Conservation (phyloP, 768 basidiomycete species). For the Leucosporidium scottii region DNA sequence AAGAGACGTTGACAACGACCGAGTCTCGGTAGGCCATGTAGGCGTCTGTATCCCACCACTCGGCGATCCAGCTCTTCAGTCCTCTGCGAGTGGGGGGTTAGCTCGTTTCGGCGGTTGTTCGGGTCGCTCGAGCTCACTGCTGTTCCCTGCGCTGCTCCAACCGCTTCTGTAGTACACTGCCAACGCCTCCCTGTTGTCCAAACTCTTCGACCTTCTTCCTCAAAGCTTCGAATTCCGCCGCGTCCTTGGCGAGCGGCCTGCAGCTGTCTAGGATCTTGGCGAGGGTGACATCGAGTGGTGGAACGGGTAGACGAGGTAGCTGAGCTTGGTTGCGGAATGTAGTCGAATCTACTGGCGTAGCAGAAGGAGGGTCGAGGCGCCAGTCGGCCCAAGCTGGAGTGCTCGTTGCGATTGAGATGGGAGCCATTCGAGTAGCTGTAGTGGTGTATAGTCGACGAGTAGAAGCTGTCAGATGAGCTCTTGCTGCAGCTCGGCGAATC, state of each 20-base stretch:
- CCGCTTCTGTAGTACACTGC: slow-evolving; percentile 63
- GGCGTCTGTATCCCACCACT: slow-evolving; percentile 95
- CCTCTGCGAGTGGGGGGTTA: slow-evolving; percentile 7
- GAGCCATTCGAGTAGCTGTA: not conserved
- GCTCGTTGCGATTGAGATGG: not conserved
- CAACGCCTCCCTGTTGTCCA: slow-evolving; percentile 54
- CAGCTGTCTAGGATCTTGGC: slow-evolving; percentile 80
- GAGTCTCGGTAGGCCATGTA: slow-evolving; percentile 58
- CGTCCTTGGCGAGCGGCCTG: slow-evolving; percentile 61
- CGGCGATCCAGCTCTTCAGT: slow-evolving; percentile 68
- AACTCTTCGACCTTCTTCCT: slow-evolving; percentile 16
- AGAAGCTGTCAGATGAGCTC: not conserved
- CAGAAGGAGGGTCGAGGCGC: slow-evolving; percentile 16
- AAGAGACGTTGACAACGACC: slow-evolving; percentile 85
- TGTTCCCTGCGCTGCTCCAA: slow-evolving; percentile 62
- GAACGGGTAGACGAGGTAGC: slow-evolving; percentile 63
- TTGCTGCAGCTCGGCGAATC: not conserved
- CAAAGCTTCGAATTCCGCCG: slow-evolving; percentile 50
- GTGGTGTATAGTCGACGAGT: not conserved
- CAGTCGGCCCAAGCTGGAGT: slow-evolving; percentile 14
- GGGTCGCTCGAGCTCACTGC: slow-evolving; percentile 34
- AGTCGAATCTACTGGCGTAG: slow-evolving; percentile 18
- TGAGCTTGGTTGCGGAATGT: slow-evolving; percentile 35
- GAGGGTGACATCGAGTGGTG: slow-evolving; percentile 68
- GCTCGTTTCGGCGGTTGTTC: not conserved